phyloP scores from a whole-genome alignment of 306 rosid species.

The Castanea crenata region DNA sequence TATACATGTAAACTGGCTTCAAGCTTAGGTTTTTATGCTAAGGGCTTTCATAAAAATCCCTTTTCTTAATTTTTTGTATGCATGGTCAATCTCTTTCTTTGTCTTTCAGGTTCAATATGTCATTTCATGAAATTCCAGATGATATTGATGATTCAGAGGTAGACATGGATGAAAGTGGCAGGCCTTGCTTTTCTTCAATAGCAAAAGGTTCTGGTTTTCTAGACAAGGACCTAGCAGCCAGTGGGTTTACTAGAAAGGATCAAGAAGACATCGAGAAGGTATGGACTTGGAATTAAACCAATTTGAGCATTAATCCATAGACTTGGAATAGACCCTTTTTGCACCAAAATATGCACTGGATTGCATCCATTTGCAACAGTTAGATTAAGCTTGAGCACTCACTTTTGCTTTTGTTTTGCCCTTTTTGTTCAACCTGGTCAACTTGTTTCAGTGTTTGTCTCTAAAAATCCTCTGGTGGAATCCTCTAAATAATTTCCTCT shows the following conservation, averaged over 20 bases:
- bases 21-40: slow-evolving; percentile 10
- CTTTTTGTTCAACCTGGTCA: too few relatives aligned
- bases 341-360: too few relatives aligned
- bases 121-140: slow-evolving; percentile 58
- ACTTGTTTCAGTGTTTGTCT: too few relatives aligned
- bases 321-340: too few relatives aligned
- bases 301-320: too few relatives aligned
- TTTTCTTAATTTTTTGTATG: not conserved
- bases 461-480: too few relatives aligned
- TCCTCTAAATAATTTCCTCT: too few relatives aligned
- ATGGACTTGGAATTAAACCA: not conserved
- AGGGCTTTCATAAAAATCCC: slow-evolving; percentile 9
- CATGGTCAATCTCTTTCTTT: slow-evolving; percentile 9
- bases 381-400: too few relatives aligned
- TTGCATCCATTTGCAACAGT: too few relatives aligned
- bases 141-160: slow-evolving; percentile 51
- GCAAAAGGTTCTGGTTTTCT: slow-evolving; percentile 59
- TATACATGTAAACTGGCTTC: not conserved
- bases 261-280: slow-evolving; percentile 80
- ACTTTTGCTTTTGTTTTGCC: too few relatives aligned
- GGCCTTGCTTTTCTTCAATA: slow-evolving; percentile 62
- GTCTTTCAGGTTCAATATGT: slow-evolving; percentile 61
- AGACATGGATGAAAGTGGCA: slow-evolving; percentile 49
- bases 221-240: slow-evolving; percentile 90
- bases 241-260: slow-evolving; percentile 82